Conservation (phyloP, 106 monocot species). For the Dioscorea dumetorum region DNA sequence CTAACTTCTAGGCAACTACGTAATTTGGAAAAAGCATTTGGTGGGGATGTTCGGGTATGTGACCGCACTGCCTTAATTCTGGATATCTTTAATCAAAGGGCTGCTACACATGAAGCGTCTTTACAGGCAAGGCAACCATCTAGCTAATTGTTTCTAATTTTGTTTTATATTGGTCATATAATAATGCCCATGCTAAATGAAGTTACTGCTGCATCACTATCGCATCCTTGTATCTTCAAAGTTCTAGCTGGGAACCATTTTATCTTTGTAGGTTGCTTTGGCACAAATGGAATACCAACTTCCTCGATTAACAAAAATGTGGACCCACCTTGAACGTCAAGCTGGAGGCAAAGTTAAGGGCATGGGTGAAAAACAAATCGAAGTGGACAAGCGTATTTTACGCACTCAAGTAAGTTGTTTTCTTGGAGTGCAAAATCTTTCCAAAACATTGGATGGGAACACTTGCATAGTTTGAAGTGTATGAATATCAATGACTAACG, state of each 20-base stretch:
- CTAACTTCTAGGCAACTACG: conserved; percentile 68
- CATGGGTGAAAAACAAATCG: conserved; percentile 99
- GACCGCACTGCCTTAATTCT: conserved; percentile 98
- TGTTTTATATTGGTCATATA: neutral
- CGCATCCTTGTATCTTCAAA: neutral
- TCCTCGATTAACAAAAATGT: conserved; percentile 96
- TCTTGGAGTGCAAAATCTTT: neutral
- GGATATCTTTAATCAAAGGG: conserved; percentile 97
- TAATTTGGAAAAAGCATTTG: conserved; percentile 93
- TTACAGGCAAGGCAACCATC: conserved; percentile 50
- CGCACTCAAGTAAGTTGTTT: conserved; percentile 66
- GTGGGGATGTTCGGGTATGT: conserved; percentile 90
- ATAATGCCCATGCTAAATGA: neutral
- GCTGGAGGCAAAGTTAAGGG: conserved; percentile 95
- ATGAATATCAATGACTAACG: too few species aligned
- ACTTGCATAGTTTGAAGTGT: too few species aligned
- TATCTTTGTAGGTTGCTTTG: conserved; percentile 68
- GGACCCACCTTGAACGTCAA: conserved; percentile 97
- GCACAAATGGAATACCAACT: conserved; percentile 99
- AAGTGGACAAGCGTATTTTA: conserved; percentile 97
- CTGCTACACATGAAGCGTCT: conserved; percentile 97
- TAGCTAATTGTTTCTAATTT: too few species aligned
- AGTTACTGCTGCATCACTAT: neutral
- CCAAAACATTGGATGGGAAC: too few species aligned
- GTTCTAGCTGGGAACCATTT: neutral